Conservation (phyloP, 1,284 basidiomycete genomes). For the Boletellus deceptivus region DNA sequence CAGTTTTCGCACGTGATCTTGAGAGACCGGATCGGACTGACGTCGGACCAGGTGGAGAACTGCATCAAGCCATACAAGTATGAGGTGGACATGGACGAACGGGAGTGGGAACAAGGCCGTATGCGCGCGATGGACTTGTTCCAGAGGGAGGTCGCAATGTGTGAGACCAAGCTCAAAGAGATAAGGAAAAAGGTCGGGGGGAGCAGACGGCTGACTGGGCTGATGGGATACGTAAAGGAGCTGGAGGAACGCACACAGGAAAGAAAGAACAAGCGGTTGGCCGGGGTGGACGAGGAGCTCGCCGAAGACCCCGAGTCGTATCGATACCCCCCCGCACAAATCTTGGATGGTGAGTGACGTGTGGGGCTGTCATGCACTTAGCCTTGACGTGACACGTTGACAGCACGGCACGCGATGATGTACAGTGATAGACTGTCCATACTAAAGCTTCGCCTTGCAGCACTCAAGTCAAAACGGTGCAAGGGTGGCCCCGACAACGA, state of each 20-base stretch:
- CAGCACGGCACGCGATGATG: slow-evolving; percentile 90
- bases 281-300: slow-evolving; percentile 35
- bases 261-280: slow-evolving; percentile 50
- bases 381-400: slow-evolving; percentile 4
- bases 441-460: slow-evolving; percentile 80
- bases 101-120: slow-evolving; percentile 90
- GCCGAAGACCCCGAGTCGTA: slow-evolving; percentile 68
- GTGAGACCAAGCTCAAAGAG: slow-evolving; percentile 82
- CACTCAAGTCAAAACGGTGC: slow-evolving; percentile 88
- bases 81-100: slow-evolving; percentile 85
- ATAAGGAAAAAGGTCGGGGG: slow-evolving; percentile 88
- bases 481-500: slow-evolving; percentile 83
- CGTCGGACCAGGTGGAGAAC: slow-evolving; percentile 98
- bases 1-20: slow-evolving; percentile 92
- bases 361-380: slow-evolving; percentile 1
- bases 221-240: slow-evolving; percentile 81
- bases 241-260: slow-evolving; percentile 83
- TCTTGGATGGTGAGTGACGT: slow-evolving; percentile 69
- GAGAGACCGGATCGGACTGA: slow-evolving; percentile 86
- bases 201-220: slow-evolving; percentile 68
- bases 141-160: slow-evolving; percentile 81
- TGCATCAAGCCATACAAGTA: slow-evolving; percentile 99
- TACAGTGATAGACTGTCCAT: slow-evolving; percentile 81
- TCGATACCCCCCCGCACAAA: slow-evolving; percentile 86
- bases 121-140: slow-evolving; percentile 75